These are phyloP conservation scores for Claviceps arundinis DNA, from an alignment of 2,329 filamentous ascomycete species.

Conservation along the genomic window DNA sequence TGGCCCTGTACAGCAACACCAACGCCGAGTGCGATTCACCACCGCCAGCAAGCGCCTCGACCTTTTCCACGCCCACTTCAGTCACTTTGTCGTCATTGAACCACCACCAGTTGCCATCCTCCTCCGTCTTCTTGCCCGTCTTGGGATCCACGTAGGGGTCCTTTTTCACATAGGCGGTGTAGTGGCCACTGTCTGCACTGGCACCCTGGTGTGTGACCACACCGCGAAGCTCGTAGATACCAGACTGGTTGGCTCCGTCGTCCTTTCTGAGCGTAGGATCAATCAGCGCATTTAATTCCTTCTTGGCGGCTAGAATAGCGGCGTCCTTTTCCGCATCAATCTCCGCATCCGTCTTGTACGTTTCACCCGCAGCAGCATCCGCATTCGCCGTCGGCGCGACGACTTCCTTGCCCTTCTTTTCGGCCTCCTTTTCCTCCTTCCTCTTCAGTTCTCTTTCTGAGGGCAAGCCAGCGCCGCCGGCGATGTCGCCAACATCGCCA, in stretches of 20 bases:
- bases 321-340: conserved; percentile 74
- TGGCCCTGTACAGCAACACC: conserved; percentile 65
- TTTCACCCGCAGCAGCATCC: conserved; percentile 62
- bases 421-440: conserved; percentile 35
- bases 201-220: conserved; percentile 95
- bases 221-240: conserved; percentile 85
- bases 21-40: conserved; percentile 77
- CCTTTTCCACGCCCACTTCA: conserved; percentile 83
- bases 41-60: conserved; percentile 78
- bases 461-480: conserved; percentile 32
- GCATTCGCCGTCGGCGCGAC: conserved; percentile 34
- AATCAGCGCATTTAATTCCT: conserved; percentile 71
- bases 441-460: conserved; percentile 36
- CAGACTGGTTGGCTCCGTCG: conserved; percentile 79
- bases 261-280: conserved; percentile 62
- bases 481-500: conserved; percentile 30
- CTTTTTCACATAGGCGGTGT: conserved; percentile 97
- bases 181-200: conserved; percentile 93
- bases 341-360: conserved; percentile 87
- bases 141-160: conserved; percentile 55
- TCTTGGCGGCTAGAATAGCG: conserved; percentile 66
- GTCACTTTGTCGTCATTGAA: conserved; percentile 98
- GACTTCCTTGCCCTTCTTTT: conserved; percentile 24
- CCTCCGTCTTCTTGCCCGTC: conserved; percentile 63
- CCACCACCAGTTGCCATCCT: conserved; percentile 99